phyloP scores from a whole-genome alignment of 192 early-diverging fungal genomes.

The Kickxella alabastrina region DNA sequence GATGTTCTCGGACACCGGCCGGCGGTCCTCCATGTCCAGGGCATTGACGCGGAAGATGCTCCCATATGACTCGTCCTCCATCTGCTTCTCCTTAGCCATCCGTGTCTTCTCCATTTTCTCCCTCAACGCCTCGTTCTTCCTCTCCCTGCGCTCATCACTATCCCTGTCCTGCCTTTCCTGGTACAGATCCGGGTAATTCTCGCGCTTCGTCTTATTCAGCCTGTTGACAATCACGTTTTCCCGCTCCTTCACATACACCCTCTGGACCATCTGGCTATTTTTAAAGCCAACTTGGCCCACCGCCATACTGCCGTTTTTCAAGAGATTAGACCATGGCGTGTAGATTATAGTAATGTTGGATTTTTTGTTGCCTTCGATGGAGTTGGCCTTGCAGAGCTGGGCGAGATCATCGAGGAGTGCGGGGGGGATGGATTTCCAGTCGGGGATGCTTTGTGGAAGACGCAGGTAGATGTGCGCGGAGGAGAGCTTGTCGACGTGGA shows the following conservation, averaged over 20 bases:
- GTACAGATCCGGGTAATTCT: conserved; percentile 73
- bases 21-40: not conserved
- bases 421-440: conserved; percentile 79
- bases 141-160: conserved; percentile 36
- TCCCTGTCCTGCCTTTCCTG: conserved; percentile 63
- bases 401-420: conserved; percentile 77
- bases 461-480: conserved; percentile 97
- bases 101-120: not conserved
- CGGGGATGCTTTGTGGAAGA: conserved; percentile 57
- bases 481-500: conserved; percentile 97
- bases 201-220: conserved; percentile 87
- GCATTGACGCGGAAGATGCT: not conserved
- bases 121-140: conserved; percentile 41
- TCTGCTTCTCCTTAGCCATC: conserved; percentile 30
- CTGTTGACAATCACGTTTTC: conserved; percentile 86
- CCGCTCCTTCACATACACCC: conserved; percentile 69
- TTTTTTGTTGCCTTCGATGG: conserved; percentile 96
- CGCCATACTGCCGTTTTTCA: conserved; percentile 92
- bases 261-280: conserved; percentile 71
- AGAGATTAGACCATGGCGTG: conserved; percentile 86
- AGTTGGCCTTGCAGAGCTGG: conserved; percentile 96
- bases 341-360: conserved; percentile 89
- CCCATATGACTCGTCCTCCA: not conserved
- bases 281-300: conserved; percentile 94
- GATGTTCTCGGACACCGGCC: conserved; percentile 15